These are phyloP conservation scores for Zizania palustris DNA, from an alignment of 202 grass and related monocot genomes.

Conservation along the genomic window DNA sequence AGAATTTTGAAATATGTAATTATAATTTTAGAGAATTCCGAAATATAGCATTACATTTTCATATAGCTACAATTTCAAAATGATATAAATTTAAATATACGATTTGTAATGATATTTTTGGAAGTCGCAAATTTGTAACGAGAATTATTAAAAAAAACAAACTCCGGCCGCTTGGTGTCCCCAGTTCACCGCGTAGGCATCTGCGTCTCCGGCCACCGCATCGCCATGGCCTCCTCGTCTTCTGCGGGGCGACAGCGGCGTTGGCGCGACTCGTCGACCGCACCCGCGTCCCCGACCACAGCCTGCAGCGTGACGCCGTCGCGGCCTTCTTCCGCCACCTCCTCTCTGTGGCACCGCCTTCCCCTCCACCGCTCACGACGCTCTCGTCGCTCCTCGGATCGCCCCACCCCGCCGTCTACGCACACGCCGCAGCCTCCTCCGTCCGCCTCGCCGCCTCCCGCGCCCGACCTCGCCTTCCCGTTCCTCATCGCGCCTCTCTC, in stretches of 20 bases:
- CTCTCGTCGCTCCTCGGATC: slow-evolving; percentile 56
- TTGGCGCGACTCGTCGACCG: slow-evolving; percentile 59
- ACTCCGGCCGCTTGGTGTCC: no score
- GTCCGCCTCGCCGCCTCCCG: slow-evolving; percentile 54
- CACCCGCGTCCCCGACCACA: slow-evolving; percentile 61
- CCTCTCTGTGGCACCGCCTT: slow-evolving; percentile 56
- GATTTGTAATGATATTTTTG: no score
- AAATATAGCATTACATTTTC: no score
- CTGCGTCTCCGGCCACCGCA: slow-evolving; percentile 51
- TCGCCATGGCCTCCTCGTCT: slow-evolving; percentile 51
- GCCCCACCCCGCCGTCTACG: slow-evolving; percentile 43
- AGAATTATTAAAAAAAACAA: no score
- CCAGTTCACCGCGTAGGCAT: neutral
- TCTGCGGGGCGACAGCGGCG: slow-evolving; percentile 26
- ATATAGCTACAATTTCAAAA: no score
- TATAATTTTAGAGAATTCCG: no score
- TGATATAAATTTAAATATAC: no score
- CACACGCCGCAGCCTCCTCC: slow-evolving; percentile 51
- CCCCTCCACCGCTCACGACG: slow-evolving; percentile 53
- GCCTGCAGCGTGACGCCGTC: slow-evolving; percentile 77
- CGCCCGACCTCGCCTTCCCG: slow-evolving; percentile 48
- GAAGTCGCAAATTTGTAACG: no score
- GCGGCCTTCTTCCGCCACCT: slow-evolving; percentile 74
- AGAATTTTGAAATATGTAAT: no score
- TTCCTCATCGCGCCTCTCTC: slow-evolving; percentile 51